phyloP scores from a whole-genome alignment of 2,329 filamentous ascomycete species.

The Sarocladiaceae sp. region DNA sequence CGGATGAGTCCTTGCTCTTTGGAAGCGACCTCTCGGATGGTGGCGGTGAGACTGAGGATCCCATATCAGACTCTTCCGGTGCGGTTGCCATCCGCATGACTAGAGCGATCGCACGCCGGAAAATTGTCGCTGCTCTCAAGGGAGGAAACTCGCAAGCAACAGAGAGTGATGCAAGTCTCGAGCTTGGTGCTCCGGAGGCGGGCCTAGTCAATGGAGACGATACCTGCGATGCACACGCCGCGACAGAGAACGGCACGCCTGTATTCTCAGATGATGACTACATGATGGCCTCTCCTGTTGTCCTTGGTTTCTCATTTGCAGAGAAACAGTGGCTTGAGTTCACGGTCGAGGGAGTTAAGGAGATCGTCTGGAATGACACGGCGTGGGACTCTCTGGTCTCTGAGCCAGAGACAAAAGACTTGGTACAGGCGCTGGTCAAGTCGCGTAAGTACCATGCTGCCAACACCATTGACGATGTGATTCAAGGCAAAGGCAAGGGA shows the following conservation, averaged over 20 bases:
- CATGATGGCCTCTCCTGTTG: slow-evolving; percentile 74
- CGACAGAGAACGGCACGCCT: slow-evolving; percentile 22
- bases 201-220: slow-evolving; percentile 24
- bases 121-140: not conserved
- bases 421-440: slow-evolving; percentile 71
- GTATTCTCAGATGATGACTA: slow-evolving; percentile 77
- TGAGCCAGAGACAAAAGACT: slow-evolving; percentile 50
- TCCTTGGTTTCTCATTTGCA: slow-evolving; percentile 79
- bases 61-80: slow-evolving; percentile 30
- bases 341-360: slow-evolving; percentile 67
- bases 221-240: slow-evolving; percentile 14
- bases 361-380: slow-evolving; percentile 78
- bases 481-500: slow-evolving; percentile 79
- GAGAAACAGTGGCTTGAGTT: slow-evolving; percentile 92
- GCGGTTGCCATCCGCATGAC: not conserved
- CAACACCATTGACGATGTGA: slow-evolving; percentile 76
- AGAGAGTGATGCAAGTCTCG: not conserved
- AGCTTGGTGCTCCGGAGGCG: not conserved
- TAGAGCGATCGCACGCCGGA: not conserved
- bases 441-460: slow-evolving; percentile 78
- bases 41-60: slow-evolving; percentile 29
- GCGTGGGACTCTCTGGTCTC: slow-evolving; percentile 81
- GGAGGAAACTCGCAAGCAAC: not conserved
- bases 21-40: slow-evolving; percentile 34
- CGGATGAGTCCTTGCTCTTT: slow-evolving; percentile 52